Evolutionary conservation across 306 rosid genomes (phyloP), one percentile per base, ranked within the genome.

Genomic region (Quercus parvula): DNA sequence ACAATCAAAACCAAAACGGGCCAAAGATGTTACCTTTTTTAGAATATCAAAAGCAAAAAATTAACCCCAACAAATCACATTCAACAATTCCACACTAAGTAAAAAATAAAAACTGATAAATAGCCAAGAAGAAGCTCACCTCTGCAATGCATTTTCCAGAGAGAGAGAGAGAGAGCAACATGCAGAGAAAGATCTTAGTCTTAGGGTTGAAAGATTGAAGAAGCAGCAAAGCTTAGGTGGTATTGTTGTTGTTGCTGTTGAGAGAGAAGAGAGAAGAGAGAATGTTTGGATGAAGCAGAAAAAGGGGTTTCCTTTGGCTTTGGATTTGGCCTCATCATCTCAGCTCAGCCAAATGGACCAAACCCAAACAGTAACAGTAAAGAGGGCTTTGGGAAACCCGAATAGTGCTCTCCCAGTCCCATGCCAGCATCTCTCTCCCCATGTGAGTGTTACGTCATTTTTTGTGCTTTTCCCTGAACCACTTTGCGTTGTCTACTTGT

Each of bases 401-500:
- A 85, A 76, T 76, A 79, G 81, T 75, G 83, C 80, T 71, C 83
- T 44, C 46, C 3, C 46, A 38, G 3, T 38, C 46, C 46, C 46
- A 7, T 38, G 46, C 46, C 46, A 38, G 1, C 46, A 38, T 38
- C 46, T 80, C 83, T 74, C 83, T 57, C 73, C 81, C 84, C 91
- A 87, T 88, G 87, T 88, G 91, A 85, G 81, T 19, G 33, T 59
- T 55, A 31, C 73, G 79, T 71, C 81, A 74, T 80, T 75, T 41
- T 71, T 14, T 67, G 33, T 49, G 61, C 33, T 74, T 73, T 62
- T 75, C 61, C 71, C 82, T 76, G 71, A 28, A 52, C 87, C 80
- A 83, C 87, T 86, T 71, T 46, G 25, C 72, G 73, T 69, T 84
- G 89, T 86, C 90, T 46, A 20, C 73, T 87, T 84, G 71, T 62